Evolutionary conservation across 805 yeast species (phyloP), one percentile per base, ranked within the genome.

Genomic region (Pichia paraexigua): DNA sequence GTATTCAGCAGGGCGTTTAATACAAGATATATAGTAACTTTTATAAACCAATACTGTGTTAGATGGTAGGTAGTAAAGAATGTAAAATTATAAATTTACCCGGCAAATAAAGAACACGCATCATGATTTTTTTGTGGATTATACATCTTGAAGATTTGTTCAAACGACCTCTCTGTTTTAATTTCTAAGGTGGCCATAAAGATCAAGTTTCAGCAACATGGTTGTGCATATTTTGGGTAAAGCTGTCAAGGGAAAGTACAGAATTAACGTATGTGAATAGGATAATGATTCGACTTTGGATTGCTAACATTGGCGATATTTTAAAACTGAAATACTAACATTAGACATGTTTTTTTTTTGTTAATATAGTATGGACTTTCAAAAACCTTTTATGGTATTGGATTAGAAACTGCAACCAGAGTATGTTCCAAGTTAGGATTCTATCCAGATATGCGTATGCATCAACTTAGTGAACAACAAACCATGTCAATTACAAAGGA

Each of bases 361-460:
- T 21, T 41, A n/a, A 17, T 47, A 18, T 32, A 64, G 63, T 62
- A 59, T 56, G 98, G 95, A 5, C 74, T 94, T 56, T 82, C 91
- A 24, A 77, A 85, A 51, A 83, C 83, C 56, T 84, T 94, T 57
- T 91, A 87, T 65, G 99, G 98, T 30, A 73, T 94, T 41, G 97
- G 98, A n/a, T 68, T 71, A 45, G 67, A 71, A 49, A 80, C 86
- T 11, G 92, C 97, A 2, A 79, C 78, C 56, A 73, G 75, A 60
- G 74, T 94, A 49, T 90, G 97, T 66, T 83, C 97, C 41, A 88
- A 82, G 64, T 79, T 92, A 22, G 97, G 96, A 12, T 78, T 94
- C 53, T 92, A 91, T 63, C 98, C 98, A 45, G 75, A 78, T 65
- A 91, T 92, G 95, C 81, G 96, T 70, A 85, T 91, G 87, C 94